These are phyloP conservation scores for Epichloe bromicola DNA, from an alignment of 2,329 filamentous ascomycete species.

Conservation along the genomic window DNA sequence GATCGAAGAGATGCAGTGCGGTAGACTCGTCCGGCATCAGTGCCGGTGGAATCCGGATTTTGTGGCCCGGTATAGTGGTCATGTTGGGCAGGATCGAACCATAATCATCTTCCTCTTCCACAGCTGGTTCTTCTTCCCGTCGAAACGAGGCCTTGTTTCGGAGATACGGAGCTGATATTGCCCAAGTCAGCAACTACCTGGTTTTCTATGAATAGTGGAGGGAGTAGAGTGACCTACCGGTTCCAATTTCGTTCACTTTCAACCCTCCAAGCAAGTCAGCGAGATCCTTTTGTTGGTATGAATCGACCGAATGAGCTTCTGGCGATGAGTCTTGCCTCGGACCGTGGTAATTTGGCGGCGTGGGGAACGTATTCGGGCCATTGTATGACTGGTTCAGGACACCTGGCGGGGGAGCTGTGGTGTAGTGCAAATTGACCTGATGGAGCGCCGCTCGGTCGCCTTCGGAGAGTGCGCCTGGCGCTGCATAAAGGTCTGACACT, in stretches of 20 bases:
- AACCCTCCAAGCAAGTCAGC: constrained; percentile 74
- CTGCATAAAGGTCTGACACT: constrained; percentile 32
- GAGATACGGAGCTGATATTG: constrained; percentile 62
- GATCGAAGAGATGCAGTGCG: constrained; percentile 71
- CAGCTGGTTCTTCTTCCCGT: constrained; percentile 45
- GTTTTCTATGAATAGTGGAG: background rate
- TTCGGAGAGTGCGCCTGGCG: constrained; percentile 36
- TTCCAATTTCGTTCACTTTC: constrained; percentile 75
- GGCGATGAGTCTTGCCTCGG: constrained; percentile 24
- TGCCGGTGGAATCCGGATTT: constrained; percentile 78
- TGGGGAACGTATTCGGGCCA: constrained; percentile 37
- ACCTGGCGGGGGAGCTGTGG: constrained; percentile 34
- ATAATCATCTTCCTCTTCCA: constrained; percentile 61
- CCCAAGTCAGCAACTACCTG: background rate
- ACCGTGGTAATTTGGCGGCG: constrained; percentile 30
- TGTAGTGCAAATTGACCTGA: constrained; percentile 37
- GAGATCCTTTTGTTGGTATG: constrained; percentile 58
- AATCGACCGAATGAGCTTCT: constrained; percentile 44
- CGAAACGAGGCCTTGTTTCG: constrained; percentile 44
- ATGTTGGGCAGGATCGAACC: constrained; percentile 58
- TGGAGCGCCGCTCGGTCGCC: constrained; percentile 31
- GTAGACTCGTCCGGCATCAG: constrained; percentile 85
- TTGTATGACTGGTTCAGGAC: constrained; percentile 40
- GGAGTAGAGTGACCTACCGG: constrained; percentile 43
- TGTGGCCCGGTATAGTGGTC: constrained; percentile 55